phyloP scores from a whole-genome alignment of 2,329 filamentous ascomycete genomes.

The Trichoderma gracile region DNA sequence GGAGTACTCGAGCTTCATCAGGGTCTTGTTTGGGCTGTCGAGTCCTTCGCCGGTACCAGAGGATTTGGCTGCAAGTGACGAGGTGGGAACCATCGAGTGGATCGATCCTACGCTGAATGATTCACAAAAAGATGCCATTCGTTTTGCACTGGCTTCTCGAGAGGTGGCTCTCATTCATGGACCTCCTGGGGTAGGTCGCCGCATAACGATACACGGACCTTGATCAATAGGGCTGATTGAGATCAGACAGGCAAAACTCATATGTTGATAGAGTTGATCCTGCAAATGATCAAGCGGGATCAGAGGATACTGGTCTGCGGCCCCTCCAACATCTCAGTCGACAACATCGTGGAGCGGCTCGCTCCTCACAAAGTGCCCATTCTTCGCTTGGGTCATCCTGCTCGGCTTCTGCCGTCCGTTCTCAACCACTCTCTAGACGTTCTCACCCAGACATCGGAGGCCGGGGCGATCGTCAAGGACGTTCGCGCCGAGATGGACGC shows the following conservation, averaged over 20 bases:
- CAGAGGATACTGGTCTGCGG: conserved; percentile 88
- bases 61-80: conserved; percentile 46
- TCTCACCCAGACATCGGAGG: conserved; percentile 85
- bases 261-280: conserved; percentile 89
- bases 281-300: conserved; percentile 77
- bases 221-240: conserved; percentile 9
- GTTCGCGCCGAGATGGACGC: conserved; percentile 90
- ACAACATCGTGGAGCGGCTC: conserved; percentile 95
- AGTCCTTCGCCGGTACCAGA: conserved; percentile 51
- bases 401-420: conserved; percentile 83
- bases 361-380: conserved; percentile 83
- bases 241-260: conserved; percentile 87
- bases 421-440: conserved; percentile 88
- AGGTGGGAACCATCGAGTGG: conserved; percentile 56
- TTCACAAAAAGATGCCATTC: conserved; percentile 66
- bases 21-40: conserved; percentile 62
- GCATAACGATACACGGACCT: not conserved
- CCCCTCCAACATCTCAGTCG: conserved; percentile 93
- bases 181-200: conserved; percentile 67
- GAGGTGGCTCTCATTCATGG: conserved; percentile 92
- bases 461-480: conserved; percentile 84
- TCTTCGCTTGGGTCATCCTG: conserved; percentile 88
- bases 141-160: conserved; percentile 79
- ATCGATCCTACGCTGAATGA: conserved; percentile 63
- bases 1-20: conserved; percentile 60